phyloP scores from a whole-genome alignment of 2,329 filamentous ascomycete genomes.

The Aspergillus sojae region DNA sequence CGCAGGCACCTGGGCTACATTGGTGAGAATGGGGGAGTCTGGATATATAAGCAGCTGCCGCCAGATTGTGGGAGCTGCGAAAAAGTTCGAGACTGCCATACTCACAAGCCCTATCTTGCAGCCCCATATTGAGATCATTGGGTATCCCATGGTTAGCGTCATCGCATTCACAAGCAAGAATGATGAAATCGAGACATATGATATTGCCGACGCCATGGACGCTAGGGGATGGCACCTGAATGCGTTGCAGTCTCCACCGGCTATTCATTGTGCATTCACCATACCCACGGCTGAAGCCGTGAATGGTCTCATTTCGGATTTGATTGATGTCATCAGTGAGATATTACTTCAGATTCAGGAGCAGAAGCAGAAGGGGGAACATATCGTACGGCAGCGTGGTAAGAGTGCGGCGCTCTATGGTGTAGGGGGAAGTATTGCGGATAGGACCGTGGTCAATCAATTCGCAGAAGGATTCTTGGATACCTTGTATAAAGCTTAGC shows the following conservation, averaged over 20 bases:
- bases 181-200: slow-evolving; percentile 78
- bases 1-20: slow-evolving; percentile 89
- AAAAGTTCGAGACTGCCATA: slow-evolving; percentile 81
- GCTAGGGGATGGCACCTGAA: slow-evolving; percentile 92
- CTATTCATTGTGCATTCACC: slow-evolving; percentile 92
- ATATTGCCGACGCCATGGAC: slow-evolving; percentile 87
- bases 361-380: too few relatives aligned
- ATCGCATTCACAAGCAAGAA: slow-evolving; percentile 78
- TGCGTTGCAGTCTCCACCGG: slow-evolving; percentile 85
- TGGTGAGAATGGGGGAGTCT: slow-evolving; percentile 83
- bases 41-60: slow-evolving; percentile 84
- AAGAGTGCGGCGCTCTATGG: too few relatives aligned
- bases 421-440: too few relatives aligned
- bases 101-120: slow-evolving; percentile 55
- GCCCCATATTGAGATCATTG: slow-evolving; percentile 59
- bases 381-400: too few relatives aligned
- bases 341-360: too few relatives aligned
- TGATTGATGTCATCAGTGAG: too few relatives aligned
- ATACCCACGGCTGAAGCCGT: slow-evolving; percentile 68
- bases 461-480: too few relatives aligned
- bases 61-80: slow-evolving; percentile 83
- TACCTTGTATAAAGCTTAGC: neutral
- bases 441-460: too few relatives aligned
- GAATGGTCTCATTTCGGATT: too few relatives aligned
- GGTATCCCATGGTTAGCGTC: slow-evolving; percentile 83